These are phyloP conservation scores for Fusarium illudens DNA, from an alignment of 2,329 filamentous ascomycete genomes.

Conservation along the genomic window DNA sequence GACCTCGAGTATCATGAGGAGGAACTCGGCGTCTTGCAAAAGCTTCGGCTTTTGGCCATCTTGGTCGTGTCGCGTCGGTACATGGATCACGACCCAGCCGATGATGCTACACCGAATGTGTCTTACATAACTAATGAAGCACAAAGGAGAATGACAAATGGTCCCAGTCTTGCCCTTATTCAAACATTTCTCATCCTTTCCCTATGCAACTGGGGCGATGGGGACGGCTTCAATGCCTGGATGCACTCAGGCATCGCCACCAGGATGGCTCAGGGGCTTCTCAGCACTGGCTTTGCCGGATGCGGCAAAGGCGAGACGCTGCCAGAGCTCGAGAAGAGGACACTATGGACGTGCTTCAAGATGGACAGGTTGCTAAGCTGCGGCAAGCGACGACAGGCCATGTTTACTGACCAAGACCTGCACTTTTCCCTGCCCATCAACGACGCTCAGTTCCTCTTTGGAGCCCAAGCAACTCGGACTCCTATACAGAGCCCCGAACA, in stretches of 20 bases:
- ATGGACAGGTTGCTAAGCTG: slow-evolving; percentile 37
- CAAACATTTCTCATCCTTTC: slow-evolving; percentile 35
- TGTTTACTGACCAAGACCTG: slow-evolving; percentile 31
- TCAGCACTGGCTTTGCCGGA: slow-evolving; percentile 30
- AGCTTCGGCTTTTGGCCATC: slow-evolving; percentile 30
- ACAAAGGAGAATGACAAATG: slow-evolving; percentile 19
- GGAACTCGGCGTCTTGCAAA: slow-evolving; percentile 11
- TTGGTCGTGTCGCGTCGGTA: slow-evolving; percentile 30
- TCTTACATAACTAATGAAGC: slow-evolving; percentile 18
- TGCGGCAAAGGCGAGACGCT: slow-evolving; percentile 22
- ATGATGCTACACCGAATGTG: background rate
- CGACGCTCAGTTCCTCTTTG: slow-evolving; percentile 34
- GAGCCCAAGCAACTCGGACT: background rate
- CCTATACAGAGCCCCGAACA: background rate
- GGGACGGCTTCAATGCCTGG: slow-evolving; percentile 41
- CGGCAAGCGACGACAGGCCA: slow-evolving; percentile 34
- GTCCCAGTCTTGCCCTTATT: slow-evolving; percentile 28
- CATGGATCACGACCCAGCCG: background rate
- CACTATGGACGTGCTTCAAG: slow-evolving; percentile 37
- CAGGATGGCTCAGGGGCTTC: slow-evolving; percentile 36
- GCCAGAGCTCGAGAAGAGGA: slow-evolving; percentile 36
- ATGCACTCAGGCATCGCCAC: slow-evolving; percentile 40
- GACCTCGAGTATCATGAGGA: slow-evolving; percentile 32
- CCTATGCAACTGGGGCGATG: slow-evolving; percentile 39
- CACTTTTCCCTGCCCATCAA: slow-evolving; percentile 25